Base-by-base conservation (phyloP, 148 eudicot species). In the Arbutus unedo region DNA sequence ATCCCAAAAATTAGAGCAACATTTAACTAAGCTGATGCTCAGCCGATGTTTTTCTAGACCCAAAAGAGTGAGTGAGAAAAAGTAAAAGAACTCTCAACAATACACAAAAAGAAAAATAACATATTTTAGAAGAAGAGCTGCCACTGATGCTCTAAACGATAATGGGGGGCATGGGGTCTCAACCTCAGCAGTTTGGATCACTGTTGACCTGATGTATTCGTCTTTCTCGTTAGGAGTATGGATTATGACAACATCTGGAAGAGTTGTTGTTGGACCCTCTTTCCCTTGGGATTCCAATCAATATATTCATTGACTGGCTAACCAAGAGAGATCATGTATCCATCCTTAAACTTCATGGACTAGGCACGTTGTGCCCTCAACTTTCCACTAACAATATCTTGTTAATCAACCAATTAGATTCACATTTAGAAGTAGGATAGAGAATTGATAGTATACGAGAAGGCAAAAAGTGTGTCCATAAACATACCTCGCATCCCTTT, bases 261-360 rank as follows among this genome's bases (percentile, higher is more conserved):
- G 91, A 16, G 94, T 94, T 13, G 93, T 93, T 18, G 57, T 84
- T 1, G 94, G 97, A 23, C 97, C 97, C 43, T 79, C 86, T 91
- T 89, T 21, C 97, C 97, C 62, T 88, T 91, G 2, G 97, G 94
- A 84, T 93, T 93, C 93, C 94, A 90, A 80, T 94, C 98, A 8
- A 94, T 94, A 88, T 94, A 94, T 81, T 94, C 98, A 16, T 90
- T 90, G 45, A 91, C 93, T 0, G 98, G 96, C 60, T 94, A 96
- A 81, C 96, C 98, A 77, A 96, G 92, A 23, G 98, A 94, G 56
- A 94, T 91, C 98, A 92, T 94, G 84, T 91, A 94, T 0, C 98
- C 98, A 81, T 94, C 98, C 93, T 92, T 94, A 41, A 94, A 94
- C 88, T 92, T 92, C 98, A 92, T 92, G 71, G 96, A 87, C 79